Percentiles rank a stretch among this genome's conserved stretches.
Evolutionary conservation across 345 rosid species (phyloP).

Genomic region (Dimocarpus longan): DNA sequence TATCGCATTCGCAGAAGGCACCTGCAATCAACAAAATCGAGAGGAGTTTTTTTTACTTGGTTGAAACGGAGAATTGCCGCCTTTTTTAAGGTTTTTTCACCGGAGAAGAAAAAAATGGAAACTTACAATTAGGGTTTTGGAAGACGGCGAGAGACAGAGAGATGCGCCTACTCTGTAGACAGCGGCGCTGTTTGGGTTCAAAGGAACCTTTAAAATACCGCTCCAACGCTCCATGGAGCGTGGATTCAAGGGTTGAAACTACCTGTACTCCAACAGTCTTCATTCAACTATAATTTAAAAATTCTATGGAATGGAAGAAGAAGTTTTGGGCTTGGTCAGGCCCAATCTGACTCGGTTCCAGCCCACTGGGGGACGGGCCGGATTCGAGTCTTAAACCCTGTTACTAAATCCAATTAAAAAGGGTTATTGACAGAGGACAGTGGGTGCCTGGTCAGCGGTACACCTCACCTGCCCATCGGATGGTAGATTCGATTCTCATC

Average conservation of each 20-base stretch:
- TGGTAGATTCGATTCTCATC: no score
- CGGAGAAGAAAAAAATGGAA: not conserved
- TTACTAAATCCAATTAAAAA: no score
- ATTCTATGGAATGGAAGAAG: not conserved
- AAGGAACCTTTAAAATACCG: constrained; percentile 60
- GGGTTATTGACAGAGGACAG: no score
- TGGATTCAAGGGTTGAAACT: no score
- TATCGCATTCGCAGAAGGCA: constrained; percentile 70
- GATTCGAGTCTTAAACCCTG: no score
- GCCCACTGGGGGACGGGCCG: not conserved
- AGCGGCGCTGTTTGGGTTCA: constrained; percentile 25
- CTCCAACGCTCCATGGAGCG: constrained; percentile 65
- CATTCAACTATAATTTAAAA: not conserved
- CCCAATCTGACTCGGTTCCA: not conserved
- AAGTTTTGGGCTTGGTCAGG: not conserved
- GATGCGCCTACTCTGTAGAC: constrained; percentile 68
- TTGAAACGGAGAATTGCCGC: not conserved
- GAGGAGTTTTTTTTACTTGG: no score
- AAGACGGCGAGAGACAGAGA: constrained; percentile 56
- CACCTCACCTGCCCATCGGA: no score
- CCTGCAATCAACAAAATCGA: constrained; percentile 30
- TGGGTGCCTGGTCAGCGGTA: no score
- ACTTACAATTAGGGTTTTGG: constrained; percentile 45
- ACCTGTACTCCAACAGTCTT: not conserved
- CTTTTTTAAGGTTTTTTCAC: not conserved